Base-by-base conservation (phyloP, 768 basidiomycete genomes). In the Cystofilobasidium ferigula region DNA sequence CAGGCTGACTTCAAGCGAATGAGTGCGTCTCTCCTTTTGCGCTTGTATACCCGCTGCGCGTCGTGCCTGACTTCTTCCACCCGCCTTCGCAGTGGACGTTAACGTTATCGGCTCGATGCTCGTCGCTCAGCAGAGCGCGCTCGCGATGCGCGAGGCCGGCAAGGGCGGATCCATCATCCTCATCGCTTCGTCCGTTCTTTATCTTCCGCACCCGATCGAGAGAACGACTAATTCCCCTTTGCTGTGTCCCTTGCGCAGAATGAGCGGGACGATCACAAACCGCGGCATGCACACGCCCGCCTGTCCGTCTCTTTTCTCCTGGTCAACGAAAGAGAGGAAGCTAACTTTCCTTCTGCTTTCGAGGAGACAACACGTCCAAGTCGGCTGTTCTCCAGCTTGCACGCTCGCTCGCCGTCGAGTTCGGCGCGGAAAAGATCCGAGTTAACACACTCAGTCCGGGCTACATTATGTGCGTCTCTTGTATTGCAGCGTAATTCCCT, bases 91-190 rank as follows among this genome's bases (percentile, higher is more conserved):
- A 42, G 40, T 58, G 57, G 36, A 58, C 24, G 35, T 58, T 9
- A 58, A 58, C 57, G 57, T 58, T 3, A 20, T 43, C 12, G 57
- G 57, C 28, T 38, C 57, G 24, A 58, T 58, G 57, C 57, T 58
- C 13, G 57, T 58, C 18, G 57, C 57, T n/a, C 57, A 58, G 40
- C 36, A 36, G 16, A 35, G 8, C 2, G 57, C 57, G 57, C 24
- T n/a, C 9, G 35, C n/a, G 7, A 58, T 58, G 57, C 22, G 34
- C 3, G 36, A 58, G 22, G 36, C 34, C 22, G 57, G 57, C 28
- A 36, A 38, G 40, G 57, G 57, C 1, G 57, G 57, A 1, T 58
- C 57, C 9, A 58, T 58, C 14, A 30, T 58, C 20, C 35, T 58
- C 3, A 36, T 58, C 14, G 57, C 57, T 7, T 58, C 57, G 24